phyloP scores from a whole-genome alignment of 345 rosid species.

The Salix udensis region DNA sequence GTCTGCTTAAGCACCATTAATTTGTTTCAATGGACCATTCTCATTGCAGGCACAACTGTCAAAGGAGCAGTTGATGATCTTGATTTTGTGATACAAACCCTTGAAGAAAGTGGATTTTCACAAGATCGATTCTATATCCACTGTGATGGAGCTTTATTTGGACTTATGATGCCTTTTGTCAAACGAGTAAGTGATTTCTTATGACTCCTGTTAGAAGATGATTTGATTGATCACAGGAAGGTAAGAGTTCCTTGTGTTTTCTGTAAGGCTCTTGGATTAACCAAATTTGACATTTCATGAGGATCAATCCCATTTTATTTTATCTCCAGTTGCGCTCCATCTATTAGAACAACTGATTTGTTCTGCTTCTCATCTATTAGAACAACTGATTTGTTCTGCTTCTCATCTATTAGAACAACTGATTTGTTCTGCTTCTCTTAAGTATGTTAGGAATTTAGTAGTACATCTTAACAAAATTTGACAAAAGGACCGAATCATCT shows the following conservation, averaged over 20 bases:
- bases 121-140: slow-evolving; percentile 86
- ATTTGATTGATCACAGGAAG: background rate
- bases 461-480: background rate
- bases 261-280: background rate
- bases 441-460: background rate
- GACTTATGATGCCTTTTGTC: slow-evolving; percentile 98
- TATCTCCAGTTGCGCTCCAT: no score
- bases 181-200: slow-evolving; percentile 54
- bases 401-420: background rate
- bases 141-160: slow-evolving; percentile 96
- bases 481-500: background rate
- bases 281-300: background rate
- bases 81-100: slow-evolving; percentile 83
- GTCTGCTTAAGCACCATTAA: background rate
- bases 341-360: background rate
- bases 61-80: slow-evolving; percentile 99
- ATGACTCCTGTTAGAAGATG: background rate
- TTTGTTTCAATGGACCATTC: slow-evolving; percentile 4
- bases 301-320: no score
- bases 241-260: background rate
- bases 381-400: background rate
- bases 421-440: background rate
- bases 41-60: slow-evolving; percentile 73
- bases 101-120: slow-evolving; percentile 74
- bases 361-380: background rate